Evolutionary conservation across 2,329 filamentous ascomycete genomes (phyloP).

Genomic region (Dactylellina parvicollis): DNA sequence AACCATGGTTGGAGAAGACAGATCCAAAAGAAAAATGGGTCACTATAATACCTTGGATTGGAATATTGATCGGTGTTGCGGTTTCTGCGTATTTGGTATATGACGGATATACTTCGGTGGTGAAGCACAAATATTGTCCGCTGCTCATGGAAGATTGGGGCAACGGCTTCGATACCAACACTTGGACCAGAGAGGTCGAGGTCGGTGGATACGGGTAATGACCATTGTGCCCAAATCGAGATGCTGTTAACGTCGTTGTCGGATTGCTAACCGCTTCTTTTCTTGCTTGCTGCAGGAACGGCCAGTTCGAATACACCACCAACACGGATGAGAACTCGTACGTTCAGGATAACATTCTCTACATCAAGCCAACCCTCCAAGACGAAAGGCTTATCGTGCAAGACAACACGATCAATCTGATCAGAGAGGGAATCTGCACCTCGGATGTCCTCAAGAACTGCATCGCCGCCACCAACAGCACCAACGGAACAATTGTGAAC

Average conservation of each 20-base stretch:
- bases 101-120: constrained; percentile 76
- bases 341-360: constrained; percentile 73
- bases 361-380: constrained; percentile 81
- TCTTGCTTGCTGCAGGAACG: constrained; percentile 68
- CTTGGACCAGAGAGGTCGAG: constrained; percentile 80
- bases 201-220: constrained; percentile 80
- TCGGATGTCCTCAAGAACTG: constrained; percentile 71
- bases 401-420: constrained; percentile 75
- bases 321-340: constrained; percentile 77
- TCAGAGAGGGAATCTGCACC: constrained; percentile 74
- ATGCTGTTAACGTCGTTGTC: not conserved
- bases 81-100: constrained; percentile 78
- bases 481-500: constrained; percentile 79
- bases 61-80: constrained; percentile 74
- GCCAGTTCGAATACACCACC: constrained; percentile 82
- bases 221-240: constrained; percentile 60
- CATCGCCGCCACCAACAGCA: constrained; percentile 77
- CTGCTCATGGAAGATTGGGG: constrained; percentile 75
- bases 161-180: constrained; percentile 67
- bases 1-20: constrained; percentile 78
- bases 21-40: constrained; percentile 87
- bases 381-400: constrained; percentile 73
- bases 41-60: constrained; percentile 79
- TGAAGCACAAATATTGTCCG: constrained; percentile 77
- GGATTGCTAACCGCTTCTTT: not conserved